Evolutionary conservation across 2,329 filamentous ascomycete species (phyloP).

Genomic region (Spiromastix sp.): DNA sequence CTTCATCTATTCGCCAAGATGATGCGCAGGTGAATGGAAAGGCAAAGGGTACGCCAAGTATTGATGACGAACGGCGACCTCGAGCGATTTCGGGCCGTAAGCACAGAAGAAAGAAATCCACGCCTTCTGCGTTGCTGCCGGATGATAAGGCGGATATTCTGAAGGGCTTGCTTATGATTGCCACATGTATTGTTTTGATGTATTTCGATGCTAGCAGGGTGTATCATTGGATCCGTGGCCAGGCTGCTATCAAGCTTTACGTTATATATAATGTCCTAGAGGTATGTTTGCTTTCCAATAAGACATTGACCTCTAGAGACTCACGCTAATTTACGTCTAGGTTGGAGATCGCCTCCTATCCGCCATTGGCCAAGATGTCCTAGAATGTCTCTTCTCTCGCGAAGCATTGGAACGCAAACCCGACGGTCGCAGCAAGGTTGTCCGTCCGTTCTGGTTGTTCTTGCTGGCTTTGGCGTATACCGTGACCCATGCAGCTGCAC

Average conservation of each 20-base stretch:
- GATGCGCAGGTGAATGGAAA: conserved; percentile 2
- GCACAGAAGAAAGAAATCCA: conserved; percentile 70
- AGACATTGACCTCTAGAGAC: not conserved
- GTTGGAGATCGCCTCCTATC: conserved; percentile 82
- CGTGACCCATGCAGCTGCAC: conserved; percentile 69
- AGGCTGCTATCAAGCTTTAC: conserved; percentile 95
- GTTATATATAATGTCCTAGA: conserved; percentile 98
- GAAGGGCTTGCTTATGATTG: conserved; percentile 78
- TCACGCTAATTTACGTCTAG: conserved; percentile 16
- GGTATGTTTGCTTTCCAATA: conserved; percentile 27
- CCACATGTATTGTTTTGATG: conserved; percentile 77
- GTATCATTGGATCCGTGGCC: conserved; percentile 95
- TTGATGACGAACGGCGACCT: conserved; percentile 18
- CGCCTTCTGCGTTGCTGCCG: conserved; percentile 71
- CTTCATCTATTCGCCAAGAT: conserved; percentile 12
- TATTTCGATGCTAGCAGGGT: conserved; percentile 89
- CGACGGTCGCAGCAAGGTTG: conserved; percentile 80
- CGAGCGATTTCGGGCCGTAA: conserved; percentile 26
- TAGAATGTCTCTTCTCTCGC: conserved; percentile 88
- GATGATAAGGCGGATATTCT: conserved; percentile 93
- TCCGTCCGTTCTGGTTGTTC: conserved; percentile 87
- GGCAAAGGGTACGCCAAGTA: conserved; percentile 1
- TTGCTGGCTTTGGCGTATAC: conserved; percentile 78
- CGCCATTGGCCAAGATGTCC: conserved; percentile 86
- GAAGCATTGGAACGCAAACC: conserved; percentile 83